Base-by-base conservation (phyloP, 441 rosid genomes). In the Omphalea diandra region DNA sequence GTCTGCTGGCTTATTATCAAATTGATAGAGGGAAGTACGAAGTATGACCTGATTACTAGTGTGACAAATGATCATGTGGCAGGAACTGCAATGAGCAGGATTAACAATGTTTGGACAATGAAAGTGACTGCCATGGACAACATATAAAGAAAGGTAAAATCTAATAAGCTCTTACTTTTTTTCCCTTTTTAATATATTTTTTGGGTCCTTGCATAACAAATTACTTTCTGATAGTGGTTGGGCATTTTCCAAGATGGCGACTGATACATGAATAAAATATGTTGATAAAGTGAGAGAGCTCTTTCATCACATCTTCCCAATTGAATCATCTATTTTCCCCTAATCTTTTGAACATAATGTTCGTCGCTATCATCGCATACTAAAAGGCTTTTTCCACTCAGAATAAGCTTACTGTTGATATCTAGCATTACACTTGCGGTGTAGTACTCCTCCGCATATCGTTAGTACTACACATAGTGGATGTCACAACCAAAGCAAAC, bases 301-400 rank as follows among this genome's bases (percentile, higher is more conserved):
- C 61, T 36, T 67, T 67, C 71, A n/a, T 54, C 8, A 50, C 36
- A 54, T 38, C 71, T 67, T 54, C 52, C 27, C 2, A 38, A 67
- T 54, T 54, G 35, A 3, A 27, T 49, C 31, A 32, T 65, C 4
- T 22, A 43, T 38, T 7, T 7, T 22, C 20, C 9, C 11, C 3
- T 0, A 20, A 15, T 52, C n/a, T 47, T 46, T 47, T 22, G 27
- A 26, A 18, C 15, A 11, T 46, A 18, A 20, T 49, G 43, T 26
- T 36, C 52, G 43, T 66, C 70, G 36, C 59, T 7, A 66, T 67
- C 70, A 29, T 47, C 4, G 50, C 46, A 5, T 36, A 36, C 17
- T n/a, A n/a, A n/a, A n/a, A n/a, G n/a, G n/a, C n/a, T n/a, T n/a
- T n/a, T n/a, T n/a, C n/a, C n/a, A n/a, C n/a, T n/a, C n/a, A n/a